phyloP scores from a whole-genome alignment of 1,284 basidiomycete species.

The Tremellales sp. region DNA sequence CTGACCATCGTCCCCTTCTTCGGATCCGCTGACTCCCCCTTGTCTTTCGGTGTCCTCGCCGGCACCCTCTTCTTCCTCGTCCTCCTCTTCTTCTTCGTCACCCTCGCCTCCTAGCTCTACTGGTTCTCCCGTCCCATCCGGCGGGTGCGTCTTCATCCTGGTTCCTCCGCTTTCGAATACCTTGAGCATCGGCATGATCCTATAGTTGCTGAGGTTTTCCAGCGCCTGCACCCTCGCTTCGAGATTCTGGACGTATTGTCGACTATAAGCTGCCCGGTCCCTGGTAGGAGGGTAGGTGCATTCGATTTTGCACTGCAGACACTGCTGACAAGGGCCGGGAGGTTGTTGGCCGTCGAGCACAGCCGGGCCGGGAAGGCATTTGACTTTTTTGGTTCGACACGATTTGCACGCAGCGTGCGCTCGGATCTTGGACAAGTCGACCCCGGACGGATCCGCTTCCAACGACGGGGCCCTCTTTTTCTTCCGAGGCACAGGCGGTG shows the following conservation, averaged over 20 bases:
- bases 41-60: background rate
- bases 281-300: conserved; percentile 45
- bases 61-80: conserved; percentile 50
- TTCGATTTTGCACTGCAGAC: conserved; percentile 32
- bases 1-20: conserved; percentile 69
- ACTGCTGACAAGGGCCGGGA: conserved; percentile 38
- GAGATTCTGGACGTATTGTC: conserved; percentile 46
- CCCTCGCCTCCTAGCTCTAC: no score
- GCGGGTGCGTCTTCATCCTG: no score
- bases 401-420: conserved; percentile 41
- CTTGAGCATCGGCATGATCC: conserved; percentile 36
- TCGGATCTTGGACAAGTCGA: conserved; percentile 36
- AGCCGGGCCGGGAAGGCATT: conserved; percentile 35
- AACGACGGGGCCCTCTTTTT: no score
- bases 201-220: conserved; percentile 31
- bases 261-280: conserved; percentile 43
- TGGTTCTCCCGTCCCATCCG: no score
- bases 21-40: conserved; percentile 9
- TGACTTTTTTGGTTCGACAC: conserved; percentile 43
- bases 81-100: conserved; percentile 55
- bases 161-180: conserved; percentile 29
- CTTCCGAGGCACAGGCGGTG: no score
- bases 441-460: background rate
- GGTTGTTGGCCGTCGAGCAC: conserved; percentile 1
- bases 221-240: conserved; percentile 44